These are phyloP conservation scores for Tylopilus intermedius DNA, from an alignment of 768 basidiomycete species.

Conservation along the genomic window DNA sequence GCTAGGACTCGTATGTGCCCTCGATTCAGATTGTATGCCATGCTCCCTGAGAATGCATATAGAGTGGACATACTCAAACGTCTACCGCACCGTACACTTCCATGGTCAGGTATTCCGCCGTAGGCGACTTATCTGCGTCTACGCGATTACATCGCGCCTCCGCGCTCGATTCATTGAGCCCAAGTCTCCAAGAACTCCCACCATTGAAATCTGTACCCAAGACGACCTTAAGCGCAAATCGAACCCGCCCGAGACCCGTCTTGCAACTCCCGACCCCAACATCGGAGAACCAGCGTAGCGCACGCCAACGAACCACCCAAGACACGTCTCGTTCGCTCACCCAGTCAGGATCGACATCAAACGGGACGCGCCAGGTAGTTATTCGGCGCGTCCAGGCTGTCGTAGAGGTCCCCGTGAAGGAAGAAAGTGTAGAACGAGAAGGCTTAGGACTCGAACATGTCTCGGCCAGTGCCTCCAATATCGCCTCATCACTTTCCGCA, in stretches of 20 bases:
- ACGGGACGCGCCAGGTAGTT: conserved; percentile 28
- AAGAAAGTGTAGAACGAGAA: conserved; percentile 50
- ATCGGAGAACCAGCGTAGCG: conserved; percentile 27
- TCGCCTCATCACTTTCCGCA: conserved; percentile 13
- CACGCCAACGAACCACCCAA: conserved; percentile 21
- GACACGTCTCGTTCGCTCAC: not conserved
- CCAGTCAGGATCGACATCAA: conserved; percentile 10
- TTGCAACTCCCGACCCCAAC: conserved; percentile 28
- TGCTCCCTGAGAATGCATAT: not conserved
- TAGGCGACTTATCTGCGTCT: conserved; percentile 28
- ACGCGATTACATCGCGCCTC: conserved; percentile 17
- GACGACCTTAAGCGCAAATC: conserved; percentile 3
- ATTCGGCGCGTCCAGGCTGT: conserved; percentile 63
- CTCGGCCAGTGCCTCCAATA: conserved; percentile 14
- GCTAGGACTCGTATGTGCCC: conserved; percentile 36
- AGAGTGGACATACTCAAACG: conserved; percentile 15
- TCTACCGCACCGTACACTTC: conserved; percentile 32
- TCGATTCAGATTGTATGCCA: not conserved
- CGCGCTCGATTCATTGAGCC: conserved; percentile 15
- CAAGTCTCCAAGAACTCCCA: conserved; percentile 30
- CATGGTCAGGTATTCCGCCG: conserved; percentile 21
- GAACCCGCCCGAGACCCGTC: conserved; percentile 8
- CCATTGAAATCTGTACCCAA: conserved; percentile 31
- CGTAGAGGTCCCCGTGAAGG: conserved; percentile 57
- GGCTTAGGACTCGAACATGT: conserved; percentile 4